Evolutionary conservation across 768 basidiomycete species (phyloP), one percentile per base, ranked within the genome.

Genomic region (Ramaria sp.): DNA sequence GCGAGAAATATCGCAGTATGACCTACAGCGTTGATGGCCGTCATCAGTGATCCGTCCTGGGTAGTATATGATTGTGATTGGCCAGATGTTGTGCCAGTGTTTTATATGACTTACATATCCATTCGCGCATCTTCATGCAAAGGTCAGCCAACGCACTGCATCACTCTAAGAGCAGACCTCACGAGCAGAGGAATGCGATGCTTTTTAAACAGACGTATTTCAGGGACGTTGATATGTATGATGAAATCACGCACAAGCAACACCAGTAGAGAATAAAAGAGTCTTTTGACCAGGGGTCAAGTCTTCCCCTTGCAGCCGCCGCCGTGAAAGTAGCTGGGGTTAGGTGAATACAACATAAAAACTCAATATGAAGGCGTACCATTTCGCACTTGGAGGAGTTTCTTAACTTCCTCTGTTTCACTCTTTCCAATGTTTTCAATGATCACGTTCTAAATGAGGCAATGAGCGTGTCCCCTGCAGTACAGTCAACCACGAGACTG

Each of bases 211-310:
- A 13, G 7, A 12, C 15, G 0, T 17, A 33, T 30, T 17, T 31
- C 15, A 30, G 10, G n/a, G 24, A 53, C 7, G 41, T 12, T 15
- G 13, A 51, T 22, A 17, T 15, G 49, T 10, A 30, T 13, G 17
- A 22, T 15, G 24, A 51, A 31, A 34, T 24, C 2, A 58, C 59
- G 59, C 17, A 66, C 61, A 67, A 66, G 41, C 65, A 63, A 59
- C 61, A 61, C 15, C 46, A 49, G 50, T 65, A 67, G 34, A 65
- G 65, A 31, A 63, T 49, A 30, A 63, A 51, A 19, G 65, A 64
- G 20, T 64, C 65, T 33, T 60, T 63, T 9, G 65, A 61, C 65
- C 63, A 65, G 17, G 65, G 63, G 30, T 62, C 59, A 12, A 65
- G 57, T 9, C 51, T 59, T 19, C 62, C 62, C 37, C 60, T 52